Evolutionary conservation across 139 green algal species (phyloP).

Genomic region (Coccomyxa sp.): DNA sequence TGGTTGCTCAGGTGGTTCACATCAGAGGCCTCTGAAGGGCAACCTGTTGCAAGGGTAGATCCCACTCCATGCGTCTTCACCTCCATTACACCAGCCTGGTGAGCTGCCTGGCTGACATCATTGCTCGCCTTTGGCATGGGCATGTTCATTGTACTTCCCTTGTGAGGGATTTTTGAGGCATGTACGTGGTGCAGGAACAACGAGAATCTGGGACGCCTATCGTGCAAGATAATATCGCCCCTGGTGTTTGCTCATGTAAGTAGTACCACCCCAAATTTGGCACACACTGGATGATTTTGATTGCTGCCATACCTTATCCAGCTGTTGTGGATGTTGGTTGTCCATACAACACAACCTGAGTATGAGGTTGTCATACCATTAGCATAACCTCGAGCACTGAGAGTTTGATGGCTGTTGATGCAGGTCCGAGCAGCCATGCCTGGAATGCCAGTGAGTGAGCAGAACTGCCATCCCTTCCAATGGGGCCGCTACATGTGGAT

Average conservation of each 20-base stretch:
- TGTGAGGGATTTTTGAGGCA: neutral
- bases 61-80: slow-evolving; percentile 87
- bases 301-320: neutral
- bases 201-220: slow-evolving; percentile 85
- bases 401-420: neutral
- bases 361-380: too few relatives aligned
- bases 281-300: too few relatives aligned
- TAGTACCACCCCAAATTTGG: neutral
- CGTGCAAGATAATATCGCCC: slow-evolving; percentile 84
- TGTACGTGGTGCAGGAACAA: slow-evolving; percentile 77
- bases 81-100: slow-evolving; percentile 84
- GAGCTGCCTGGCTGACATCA: neutral
- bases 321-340: too few relatives aligned
- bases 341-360: too few relatives aligned
- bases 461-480: slow-evolving; percentile 91
- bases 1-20: neutral
- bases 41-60: slow-evolving; percentile 19
- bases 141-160: neutral
- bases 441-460: slow-evolving; percentile 90
- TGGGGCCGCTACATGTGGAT: slow-evolving; percentile 91
- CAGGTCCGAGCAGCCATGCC: slow-evolving; percentile 76
- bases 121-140: too few relatives aligned
- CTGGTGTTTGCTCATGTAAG: slow-evolving; percentile 93
- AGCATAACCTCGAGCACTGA: too few relatives aligned
- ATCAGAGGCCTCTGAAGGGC: neutral